These are phyloP conservation scores for Fusarium nurragi DNA, from an alignment of 2,329 filamentous ascomycete genomes.

Conservation along the genomic window DNA sequence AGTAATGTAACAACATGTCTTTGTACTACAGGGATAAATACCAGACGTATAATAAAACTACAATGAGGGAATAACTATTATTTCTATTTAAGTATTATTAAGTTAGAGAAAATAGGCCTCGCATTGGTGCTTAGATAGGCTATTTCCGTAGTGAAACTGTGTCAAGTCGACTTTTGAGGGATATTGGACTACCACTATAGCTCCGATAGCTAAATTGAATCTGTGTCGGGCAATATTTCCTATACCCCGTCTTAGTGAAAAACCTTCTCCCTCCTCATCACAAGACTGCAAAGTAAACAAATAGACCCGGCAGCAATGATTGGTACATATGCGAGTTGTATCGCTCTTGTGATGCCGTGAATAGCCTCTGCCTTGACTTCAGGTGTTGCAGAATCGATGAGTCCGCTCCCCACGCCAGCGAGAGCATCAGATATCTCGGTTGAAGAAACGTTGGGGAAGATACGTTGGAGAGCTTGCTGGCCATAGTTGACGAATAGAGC, in stretches of 20 bases:
- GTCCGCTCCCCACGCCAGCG: conserved; percentile 1
- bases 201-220: too few species aligned
- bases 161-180: too few species aligned
- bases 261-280: conserved; percentile 12
- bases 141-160: too few species aligned
- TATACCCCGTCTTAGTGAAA: background rate
- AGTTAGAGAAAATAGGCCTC: too few species aligned
- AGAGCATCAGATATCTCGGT: conserved; percentile 12
- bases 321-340: conserved; percentile 14
- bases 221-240: too few species aligned
- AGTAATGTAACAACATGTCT: too few species aligned
- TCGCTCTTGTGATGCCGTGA: conserved; percentile 11
- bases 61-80: too few species aligned
- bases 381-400: conserved; percentile 2
- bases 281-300: background rate
- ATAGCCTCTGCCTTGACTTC: conserved; percentile 1
- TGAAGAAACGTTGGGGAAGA: background rate
- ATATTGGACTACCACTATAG: too few species aligned
- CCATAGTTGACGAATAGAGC: conserved; percentile 13
- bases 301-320: conserved; percentile 18
- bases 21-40: too few species aligned
- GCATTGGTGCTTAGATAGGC: too few species aligned
- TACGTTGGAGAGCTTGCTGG: background rate
- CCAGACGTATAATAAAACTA: too few species aligned
- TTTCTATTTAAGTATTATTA: too few species aligned